These are phyloP conservation scores for Phytophthora pluvialis DNA, from an alignment of 352 stramenopile genomes.

Conservation along the genomic window DNA sequence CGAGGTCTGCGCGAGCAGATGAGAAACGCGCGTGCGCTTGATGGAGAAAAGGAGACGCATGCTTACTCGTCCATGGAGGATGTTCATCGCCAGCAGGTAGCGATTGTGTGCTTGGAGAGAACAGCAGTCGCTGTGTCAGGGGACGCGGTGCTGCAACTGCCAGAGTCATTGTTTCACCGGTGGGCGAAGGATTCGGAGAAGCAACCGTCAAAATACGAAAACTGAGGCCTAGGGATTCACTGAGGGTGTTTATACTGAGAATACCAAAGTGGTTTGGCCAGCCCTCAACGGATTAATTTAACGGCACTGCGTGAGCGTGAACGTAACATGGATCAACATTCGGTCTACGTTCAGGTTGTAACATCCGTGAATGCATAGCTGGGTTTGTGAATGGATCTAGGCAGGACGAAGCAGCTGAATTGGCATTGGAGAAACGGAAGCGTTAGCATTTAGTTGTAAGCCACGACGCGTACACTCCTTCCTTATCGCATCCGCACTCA, in stretches of 20 bases:
- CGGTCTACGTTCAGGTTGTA: no score
- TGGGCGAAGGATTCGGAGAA: slow-evolving; percentile 48
- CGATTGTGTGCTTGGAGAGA: slow-evolving; percentile 70
- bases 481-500: background rate
- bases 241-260: no score
- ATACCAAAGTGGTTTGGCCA: no score
- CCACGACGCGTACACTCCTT: background rate
- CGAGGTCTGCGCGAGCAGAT: slow-evolving; percentile 58
- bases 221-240: background rate
- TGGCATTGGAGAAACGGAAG: no score
- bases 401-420: no score
- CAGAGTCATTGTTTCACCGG: slow-evolving; percentile 72
- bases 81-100: slow-evolving; percentile 61
- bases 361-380: no score
- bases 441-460: background rate
- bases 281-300: no score
- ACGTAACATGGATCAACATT: no score
- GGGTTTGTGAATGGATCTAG: no score
- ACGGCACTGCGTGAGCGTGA: no score
- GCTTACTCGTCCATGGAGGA: slow-evolving; percentile 77
- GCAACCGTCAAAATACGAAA: slow-evolving; percentile 6
- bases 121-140: slow-evolving; percentile 76
- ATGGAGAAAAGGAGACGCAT: slow-evolving; percentile 42
- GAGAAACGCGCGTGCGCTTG: slow-evolving; percentile 25
- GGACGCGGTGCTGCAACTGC: slow-evolving; percentile 72